Conservation (phyloP, 495 filamentous ascomycete genomes). For the Podospora australis region DNA sequence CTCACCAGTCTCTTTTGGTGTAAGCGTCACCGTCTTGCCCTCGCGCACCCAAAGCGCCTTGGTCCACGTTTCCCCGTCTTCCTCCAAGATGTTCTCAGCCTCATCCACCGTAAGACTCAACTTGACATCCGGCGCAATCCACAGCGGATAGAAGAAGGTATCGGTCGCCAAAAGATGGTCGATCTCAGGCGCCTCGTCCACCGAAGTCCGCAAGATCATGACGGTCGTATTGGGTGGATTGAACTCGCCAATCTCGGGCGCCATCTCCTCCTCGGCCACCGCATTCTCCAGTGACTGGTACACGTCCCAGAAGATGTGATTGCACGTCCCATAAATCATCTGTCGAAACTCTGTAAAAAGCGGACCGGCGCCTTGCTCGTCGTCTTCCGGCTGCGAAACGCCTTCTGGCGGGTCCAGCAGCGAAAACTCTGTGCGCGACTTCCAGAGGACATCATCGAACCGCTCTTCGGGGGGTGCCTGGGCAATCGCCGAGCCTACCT, state of each 20-base stretch:
- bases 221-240: slow-evolving; percentile 7
- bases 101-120: neutral
- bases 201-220: neutral
- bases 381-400: neutral
- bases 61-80: slow-evolving; percentile 2
- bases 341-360: slow-evolving; percentile 5
- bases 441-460: slow-evolving; percentile 6
- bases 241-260: slow-evolving; percentile 13
- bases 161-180: slow-evolving; percentile 2
- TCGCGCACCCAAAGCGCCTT: slow-evolving; percentile 4
- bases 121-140: slow-evolving; percentile 1
- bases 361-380: neutral
- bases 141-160: slow-evolving; percentile 9
- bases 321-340: slow-evolving; percentile 5
- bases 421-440: neutral
- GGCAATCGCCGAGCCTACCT: neutral
- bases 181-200: neutral
- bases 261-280: neutral
- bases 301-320: slow-evolving; percentile 10
- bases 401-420: slow-evolving; percentile 7
- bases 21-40: neutral
- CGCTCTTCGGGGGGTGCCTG: neutral
- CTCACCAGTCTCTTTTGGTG: neutral
- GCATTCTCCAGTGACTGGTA: slow-evolving; percentile 2
- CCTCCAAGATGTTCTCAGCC: neutral